Conservation (phyloP, 495 filamentous ascomycete genomes). For the Trichoderma gamsii region DNA sequence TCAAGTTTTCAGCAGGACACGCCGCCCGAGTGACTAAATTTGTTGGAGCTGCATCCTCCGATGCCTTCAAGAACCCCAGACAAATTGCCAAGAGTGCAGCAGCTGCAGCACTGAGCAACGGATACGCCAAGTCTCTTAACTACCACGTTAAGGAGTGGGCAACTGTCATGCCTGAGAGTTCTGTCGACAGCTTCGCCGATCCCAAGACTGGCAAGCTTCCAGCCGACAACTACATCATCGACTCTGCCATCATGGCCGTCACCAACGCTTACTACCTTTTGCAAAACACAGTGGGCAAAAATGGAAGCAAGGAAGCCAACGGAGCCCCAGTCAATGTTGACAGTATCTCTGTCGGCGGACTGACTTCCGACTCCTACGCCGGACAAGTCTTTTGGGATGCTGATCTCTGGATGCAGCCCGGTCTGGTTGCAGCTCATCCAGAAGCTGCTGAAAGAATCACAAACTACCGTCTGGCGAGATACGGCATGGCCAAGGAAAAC, state of each 20-base stretch:
- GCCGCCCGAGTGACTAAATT: background rate
- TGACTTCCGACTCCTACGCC: constrained; percentile 50
- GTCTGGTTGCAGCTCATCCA: constrained; percentile 47
- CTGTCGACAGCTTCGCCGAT: constrained; percentile 56
- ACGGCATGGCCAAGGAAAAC: constrained; percentile 45
- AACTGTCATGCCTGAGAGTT: constrained; percentile 42
- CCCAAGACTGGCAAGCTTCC: constrained; percentile 56
- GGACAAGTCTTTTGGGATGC: constrained; percentile 56
- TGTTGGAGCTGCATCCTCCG: constrained; percentile 1
- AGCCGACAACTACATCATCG: constrained; percentile 49
- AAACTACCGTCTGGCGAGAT: constrained; percentile 44
- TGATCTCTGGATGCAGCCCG: constrained; percentile 46
- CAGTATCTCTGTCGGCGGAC: constrained; percentile 50
- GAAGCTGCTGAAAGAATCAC: constrained; percentile 42
- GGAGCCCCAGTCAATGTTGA: constrained; percentile 45
- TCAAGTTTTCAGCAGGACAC: background rate
- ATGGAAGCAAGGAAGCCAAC: constrained; percentile 29
- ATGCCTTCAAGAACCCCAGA: constrained; percentile 2
- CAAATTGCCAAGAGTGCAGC: constrained; percentile 29
- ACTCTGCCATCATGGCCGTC: constrained; percentile 58
- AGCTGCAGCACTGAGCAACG: constrained; percentile 29
- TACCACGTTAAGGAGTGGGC: constrained; percentile 45
- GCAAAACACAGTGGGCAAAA: constrained; percentile 42
- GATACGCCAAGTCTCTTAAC: constrained; percentile 35
- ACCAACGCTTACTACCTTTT: constrained; percentile 64